Percentiles rank a stretch among this genome's conserved stretches.
Conservation (phyloP, 1,139 yeast genomes). For the Suhomyces guaymorum region DNA sequence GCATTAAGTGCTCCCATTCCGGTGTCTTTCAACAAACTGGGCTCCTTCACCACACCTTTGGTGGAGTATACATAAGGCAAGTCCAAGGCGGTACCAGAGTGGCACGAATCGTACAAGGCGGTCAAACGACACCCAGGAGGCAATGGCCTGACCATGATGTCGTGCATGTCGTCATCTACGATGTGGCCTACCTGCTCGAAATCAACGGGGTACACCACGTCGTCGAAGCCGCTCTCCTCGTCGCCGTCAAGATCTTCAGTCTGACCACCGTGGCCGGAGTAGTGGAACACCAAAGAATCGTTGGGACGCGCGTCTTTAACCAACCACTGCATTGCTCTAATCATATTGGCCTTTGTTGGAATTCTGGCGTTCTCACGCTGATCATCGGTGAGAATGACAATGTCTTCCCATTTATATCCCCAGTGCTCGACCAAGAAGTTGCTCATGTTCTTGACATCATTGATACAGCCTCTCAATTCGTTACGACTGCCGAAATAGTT, state of each 20-base stretch:
- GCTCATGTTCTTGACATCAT: constrained; percentile 70
- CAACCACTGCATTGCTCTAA: constrained; percentile 90
- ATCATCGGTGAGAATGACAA: constrained; percentile 83
- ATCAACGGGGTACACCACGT: constrained; percentile 89
- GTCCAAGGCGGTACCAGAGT: constrained; percentile 89
- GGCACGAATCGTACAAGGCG: constrained; percentile 90
- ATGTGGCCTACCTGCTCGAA: constrained; percentile 73
- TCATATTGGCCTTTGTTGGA: constrained; percentile 77
- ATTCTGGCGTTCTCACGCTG: constrained; percentile 60
- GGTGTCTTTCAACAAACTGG: constrained; percentile 81
- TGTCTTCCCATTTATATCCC: constrained; percentile 76
- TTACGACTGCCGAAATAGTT: constrained; percentile 78
- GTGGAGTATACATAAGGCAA: constrained; percentile 89
- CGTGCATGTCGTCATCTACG: constrained; percentile 84
- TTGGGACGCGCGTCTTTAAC: constrained; percentile 82
- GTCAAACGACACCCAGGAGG: constrained; percentile 85
- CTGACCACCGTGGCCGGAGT: constrained; percentile 93
- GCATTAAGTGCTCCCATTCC: constrained; percentile 76
- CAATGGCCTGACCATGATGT: constrained; percentile 72
- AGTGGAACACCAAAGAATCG: constrained; percentile 82
- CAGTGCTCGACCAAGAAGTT: constrained; percentile 53
- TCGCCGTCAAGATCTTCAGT: constrained; percentile 81
- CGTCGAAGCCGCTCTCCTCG: constrained; percentile 88
- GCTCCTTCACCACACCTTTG: constrained; percentile 88
- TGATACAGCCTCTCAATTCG: constrained; percentile 82